Percentiles rank a stretch among this genome's conserved stretches.
phyloP scores from a whole-genome alignment of 1,139 yeast genomes.

The Scheffersomyces segobiensis region DNA sequence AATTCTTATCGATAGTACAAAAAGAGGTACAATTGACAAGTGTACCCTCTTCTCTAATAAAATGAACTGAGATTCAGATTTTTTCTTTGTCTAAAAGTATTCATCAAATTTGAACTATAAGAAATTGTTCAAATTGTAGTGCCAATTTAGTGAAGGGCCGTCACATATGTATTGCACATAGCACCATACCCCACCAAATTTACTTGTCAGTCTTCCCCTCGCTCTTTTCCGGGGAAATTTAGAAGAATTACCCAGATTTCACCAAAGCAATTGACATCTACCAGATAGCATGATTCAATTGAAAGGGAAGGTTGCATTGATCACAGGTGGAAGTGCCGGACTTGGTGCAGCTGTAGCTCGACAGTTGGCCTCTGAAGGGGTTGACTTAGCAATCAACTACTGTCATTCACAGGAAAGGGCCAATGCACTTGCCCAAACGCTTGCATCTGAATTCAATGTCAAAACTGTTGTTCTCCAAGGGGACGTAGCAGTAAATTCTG shows the following conservation, averaged over 20 bases:
- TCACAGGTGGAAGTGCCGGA: conserved; percentile 23
- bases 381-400: conserved; percentile 22
- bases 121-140: too few relatives aligned
- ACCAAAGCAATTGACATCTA: not conserved
- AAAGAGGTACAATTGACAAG: too few relatives aligned
- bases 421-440: conserved; percentile 17
- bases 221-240: too few relatives aligned
- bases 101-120: too few relatives aligned
- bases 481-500: conserved; percentile 16
- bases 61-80: too few relatives aligned
- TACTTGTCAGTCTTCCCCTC: too few relatives aligned
- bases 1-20: too few relatives aligned
- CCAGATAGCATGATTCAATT: conserved; percentile 2
- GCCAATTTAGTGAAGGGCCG: too few relatives aligned
- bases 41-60: too few relatives aligned
- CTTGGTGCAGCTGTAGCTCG: conserved; percentile 20
- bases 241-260: too few relatives aligned
- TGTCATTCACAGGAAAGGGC: conserved; percentile 26
- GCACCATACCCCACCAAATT: not conserved
- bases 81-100: too few relatives aligned
- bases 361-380: conserved; percentile 20
- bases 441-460: conserved; percentile 11
- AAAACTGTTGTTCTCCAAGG: conserved; percentile 15
- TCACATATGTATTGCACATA: too few relatives aligned
- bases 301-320: conserved; percentile 16